Percentiles rank a stretch among this genome's conserved stretches.
These are phyloP conservation scores for Vanrija humicola DNA, from an alignment of 1,284 basidiomycete species.

Conservation along the genomic window DNA sequence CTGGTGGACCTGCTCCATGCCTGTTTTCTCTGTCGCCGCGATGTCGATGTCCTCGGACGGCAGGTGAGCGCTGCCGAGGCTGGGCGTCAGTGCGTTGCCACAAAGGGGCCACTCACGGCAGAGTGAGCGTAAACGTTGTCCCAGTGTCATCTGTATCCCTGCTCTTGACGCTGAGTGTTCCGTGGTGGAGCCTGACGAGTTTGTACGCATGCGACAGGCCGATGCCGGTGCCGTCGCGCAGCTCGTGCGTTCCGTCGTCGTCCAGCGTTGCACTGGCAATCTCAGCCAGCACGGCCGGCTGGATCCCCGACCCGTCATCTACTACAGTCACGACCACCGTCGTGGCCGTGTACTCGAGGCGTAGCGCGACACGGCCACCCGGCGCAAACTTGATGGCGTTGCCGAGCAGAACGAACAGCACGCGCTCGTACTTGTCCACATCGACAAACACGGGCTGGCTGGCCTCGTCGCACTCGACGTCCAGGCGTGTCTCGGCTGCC, in stretches of 20 bases:
- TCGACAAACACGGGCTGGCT: slow-evolving; percentile 43
- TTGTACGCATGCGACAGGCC: slow-evolving; percentile 9
- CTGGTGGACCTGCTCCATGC: too few relatives aligned
- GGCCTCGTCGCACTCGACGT: slow-evolving; percentile 43
- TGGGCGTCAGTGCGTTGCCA: slow-evolving; percentile 1
- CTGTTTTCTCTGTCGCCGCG: too few relatives aligned
- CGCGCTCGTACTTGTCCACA: slow-evolving; percentile 50
- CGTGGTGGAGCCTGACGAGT: too few relatives aligned
- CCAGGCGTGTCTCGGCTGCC: slow-evolving; percentile 11
- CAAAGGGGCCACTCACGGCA: slow-evolving; percentile 16
- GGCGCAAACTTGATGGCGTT: slow-evolving; percentile 48
- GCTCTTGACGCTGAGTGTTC: too few relatives aligned
- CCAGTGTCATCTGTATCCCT: too few relatives aligned
- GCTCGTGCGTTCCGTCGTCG: slow-evolving; percentile 17
- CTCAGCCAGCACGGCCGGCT: slow-evolving; percentile 40
- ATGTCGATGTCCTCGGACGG: slow-evolving; percentile 33
- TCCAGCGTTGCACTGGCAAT: too few relatives aligned
- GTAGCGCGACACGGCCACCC: slow-evolving; percentile 19
- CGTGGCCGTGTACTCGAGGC: slow-evolving; percentile 21
- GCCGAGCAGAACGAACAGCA: slow-evolving; percentile 47
- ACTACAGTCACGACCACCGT: slow-evolving; percentile 38
- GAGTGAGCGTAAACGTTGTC: slow-evolving; percentile 23
- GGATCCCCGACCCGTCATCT: slow-evolving; percentile 51
- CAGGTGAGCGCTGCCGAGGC: slow-evolving; percentile 39
- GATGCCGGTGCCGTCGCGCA: slow-evolving; percentile 51